Evolutionary conservation across 1,284 basidiomycete species (phyloP), one percentile per base, ranked within the genome.

Genomic region (Trametes polyzona): DNA sequence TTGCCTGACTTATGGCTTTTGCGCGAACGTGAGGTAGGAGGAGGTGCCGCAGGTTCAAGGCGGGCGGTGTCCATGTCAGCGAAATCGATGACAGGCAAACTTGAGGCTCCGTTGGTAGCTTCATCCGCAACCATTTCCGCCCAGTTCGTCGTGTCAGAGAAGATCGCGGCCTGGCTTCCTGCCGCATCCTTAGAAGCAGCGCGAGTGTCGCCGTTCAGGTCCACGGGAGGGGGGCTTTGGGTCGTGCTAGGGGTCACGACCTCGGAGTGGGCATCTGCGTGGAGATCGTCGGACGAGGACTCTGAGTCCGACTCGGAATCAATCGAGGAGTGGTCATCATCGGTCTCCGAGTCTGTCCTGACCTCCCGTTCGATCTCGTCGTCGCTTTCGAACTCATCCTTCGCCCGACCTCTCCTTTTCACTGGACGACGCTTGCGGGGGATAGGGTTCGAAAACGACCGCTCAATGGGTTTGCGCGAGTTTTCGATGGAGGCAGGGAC

Each of bases 51-150:
- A 27, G 63, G 67, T 29, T 70, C 61, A 37, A 70, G 58, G 24
- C 55, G 58, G 33, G 63, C 60, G 21, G 55, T 23, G 48, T 67
- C 77, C 60, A 93, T 82, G 53, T 92, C 86, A 49, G 83, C 80
- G 67, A 92, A 93, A 64, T 92, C 88, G 65, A 93, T 87, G 61
- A 92, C 86, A 27, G 90, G 91, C 6, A 93, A 77, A n/a, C 83
- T 81, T 4, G 80, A 80, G 14, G 65, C 63, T 19, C 82, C 86
- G 61, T 83, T 79, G 23, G 73, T 76, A 26, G 74, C 80, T 70
- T 91, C 86, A 48, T 87, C 86, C n/a, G 83, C 79, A n/a, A 91
- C 88, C 83, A 91, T 88, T 68, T 93, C 89, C 8, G 88, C 87
- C 91, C 91, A 93, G 66, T 84, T 82, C 16, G 79, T 78, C 35